Conservation (phyloP, 139 green algal species). For the Tetraselmis striata region DNA sequence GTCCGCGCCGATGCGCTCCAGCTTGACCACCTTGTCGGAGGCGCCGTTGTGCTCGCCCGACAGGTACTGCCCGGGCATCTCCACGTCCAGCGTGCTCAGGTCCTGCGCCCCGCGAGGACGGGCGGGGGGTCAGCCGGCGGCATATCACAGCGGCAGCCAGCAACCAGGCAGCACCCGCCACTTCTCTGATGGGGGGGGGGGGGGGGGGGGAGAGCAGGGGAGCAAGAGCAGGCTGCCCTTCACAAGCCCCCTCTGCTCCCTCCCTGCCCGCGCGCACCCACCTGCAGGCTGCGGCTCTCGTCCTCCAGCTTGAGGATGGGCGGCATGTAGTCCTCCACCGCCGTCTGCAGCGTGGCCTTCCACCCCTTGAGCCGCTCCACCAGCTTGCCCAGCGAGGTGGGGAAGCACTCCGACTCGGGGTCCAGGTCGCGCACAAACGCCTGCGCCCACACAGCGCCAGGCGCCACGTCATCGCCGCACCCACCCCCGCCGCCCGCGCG, state of each 20-base stretch:
- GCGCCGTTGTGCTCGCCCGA: conserved; percentile 40
- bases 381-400: conserved; percentile 77
- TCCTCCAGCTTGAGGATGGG: conserved; percentile 69
- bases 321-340: conserved; percentile 76
- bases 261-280: too few relatives aligned
- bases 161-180: too few relatives aligned
- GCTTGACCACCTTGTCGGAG: conserved; percentile 50
- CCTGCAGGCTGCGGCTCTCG: conserved; percentile 60
- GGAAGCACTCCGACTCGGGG: conserved; percentile 65
- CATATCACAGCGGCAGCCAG: not conserved
- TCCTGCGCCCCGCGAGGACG: conserved; percentile 38
- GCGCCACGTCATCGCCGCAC: too few relatives aligned
- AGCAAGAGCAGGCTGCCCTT: too few relatives aligned
- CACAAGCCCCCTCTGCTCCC: too few relatives aligned
- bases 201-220: not conserved
- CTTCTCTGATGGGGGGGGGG: too few relatives aligned
- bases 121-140: too few relatives aligned
- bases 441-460: too few relatives aligned
- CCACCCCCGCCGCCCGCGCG: too few relatives aligned
- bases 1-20: conserved; percentile 75
- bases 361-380: conserved; percentile 79
- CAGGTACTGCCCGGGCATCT: conserved; percentile 82
- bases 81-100: conserved; percentile 70
- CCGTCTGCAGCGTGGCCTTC: conserved; percentile 59
- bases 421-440: conserved; percentile 86